Evolutionary conservation across 2,329 filamentous ascomycete species (phyloP).

Genomic region (Fusarium buxicola): DNA sequence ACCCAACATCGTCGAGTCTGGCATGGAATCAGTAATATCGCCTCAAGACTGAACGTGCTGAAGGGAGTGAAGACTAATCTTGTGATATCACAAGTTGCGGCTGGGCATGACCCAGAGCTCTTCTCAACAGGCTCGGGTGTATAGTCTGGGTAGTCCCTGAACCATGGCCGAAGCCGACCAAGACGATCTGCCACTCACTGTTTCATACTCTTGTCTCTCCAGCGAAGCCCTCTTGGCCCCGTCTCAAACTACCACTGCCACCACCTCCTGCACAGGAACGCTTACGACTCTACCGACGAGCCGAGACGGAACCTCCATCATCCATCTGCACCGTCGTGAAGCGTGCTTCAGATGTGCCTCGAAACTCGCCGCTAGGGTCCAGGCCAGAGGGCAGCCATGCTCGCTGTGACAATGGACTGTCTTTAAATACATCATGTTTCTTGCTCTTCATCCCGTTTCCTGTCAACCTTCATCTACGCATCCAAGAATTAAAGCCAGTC

Average conservation of each 20-base stretch:
- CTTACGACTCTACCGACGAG: constrained; percentile 21
- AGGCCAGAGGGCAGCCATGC: constrained; percentile 6
- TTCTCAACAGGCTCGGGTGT: constrained; percentile 9
- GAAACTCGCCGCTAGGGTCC: constrained; percentile 23
- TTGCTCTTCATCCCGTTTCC: constrained; percentile 40
- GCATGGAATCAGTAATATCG: neutral
- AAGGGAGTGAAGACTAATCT: neutral
- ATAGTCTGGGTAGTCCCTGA: constrained; percentile 24
- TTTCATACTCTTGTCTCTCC: constrained; percentile 26
- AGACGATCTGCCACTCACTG: constrained; percentile 25
- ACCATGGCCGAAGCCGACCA: constrained; percentile 21
- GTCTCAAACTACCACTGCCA: constrained; percentile 33
- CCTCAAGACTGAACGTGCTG: neutral
- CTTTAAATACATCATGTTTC: constrained; percentile 57
- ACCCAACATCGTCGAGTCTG: too few relatives aligned
- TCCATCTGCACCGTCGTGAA: constrained; percentile 26
- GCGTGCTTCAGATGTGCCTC: constrained; percentile 46
- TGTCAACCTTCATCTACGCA: constrained; percentile 32
- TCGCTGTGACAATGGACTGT: constrained; percentile 1
- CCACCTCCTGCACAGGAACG: constrained; percentile 1
- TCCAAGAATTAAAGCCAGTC: constrained; percentile 43
- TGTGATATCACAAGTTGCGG: neutral
- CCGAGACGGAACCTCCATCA: constrained; percentile 41
- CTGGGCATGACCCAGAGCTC: neutral
- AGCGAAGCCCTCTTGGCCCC: constrained; percentile 22